phyloP scores from a whole-genome alignment of 495 filamentous ascomycete genomes.

The Aspergillus mulundensis region DNA sequence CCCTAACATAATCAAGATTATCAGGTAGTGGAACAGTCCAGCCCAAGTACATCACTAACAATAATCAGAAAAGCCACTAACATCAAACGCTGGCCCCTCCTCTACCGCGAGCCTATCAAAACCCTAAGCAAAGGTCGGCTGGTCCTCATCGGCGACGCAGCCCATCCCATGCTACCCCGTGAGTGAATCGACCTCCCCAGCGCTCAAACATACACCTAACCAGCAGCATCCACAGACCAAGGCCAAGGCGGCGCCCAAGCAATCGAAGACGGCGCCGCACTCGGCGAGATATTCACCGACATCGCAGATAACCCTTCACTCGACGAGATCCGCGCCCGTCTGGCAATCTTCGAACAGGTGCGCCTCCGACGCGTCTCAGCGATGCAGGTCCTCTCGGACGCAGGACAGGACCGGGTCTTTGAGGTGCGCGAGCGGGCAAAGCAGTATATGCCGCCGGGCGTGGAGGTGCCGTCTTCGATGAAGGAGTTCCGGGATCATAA shows the following conservation, averaged over 20 bases:
- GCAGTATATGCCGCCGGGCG: conserved; percentile 2
- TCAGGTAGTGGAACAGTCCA: neutral
- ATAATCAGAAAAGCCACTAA: conserved; percentile 30
- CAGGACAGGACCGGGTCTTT: conserved; percentile 2
- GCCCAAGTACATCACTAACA: neutral
- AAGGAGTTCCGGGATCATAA: conserved; percentile 5
- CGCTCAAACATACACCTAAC: neutral
- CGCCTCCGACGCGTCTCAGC: conserved; percentile 31
- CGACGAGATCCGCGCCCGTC: conserved; percentile 19
- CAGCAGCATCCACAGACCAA: neutral
- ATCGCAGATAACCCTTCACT: neutral
- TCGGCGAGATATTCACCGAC: conserved; percentile 28
- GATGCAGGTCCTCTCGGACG: conserved; percentile 30
- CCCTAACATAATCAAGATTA: neutral
- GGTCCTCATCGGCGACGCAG: conserved; percentile 46
- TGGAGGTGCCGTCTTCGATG: neutral
- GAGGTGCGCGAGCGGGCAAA: neutral
- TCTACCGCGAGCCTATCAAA: conserved; percentile 27
- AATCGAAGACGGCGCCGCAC: conserved; percentile 37
- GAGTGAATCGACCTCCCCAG: conserved; percentile 33
- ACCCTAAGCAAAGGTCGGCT: conserved; percentile 37
- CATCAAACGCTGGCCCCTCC: conserved; percentile 44
- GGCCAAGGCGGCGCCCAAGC: conserved; percentile 39
- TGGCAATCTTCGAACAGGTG: conserved; percentile 34
- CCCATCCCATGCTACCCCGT: conserved; percentile 39